Evolutionary conservation across 179 eudicot species (phyloP).

Genomic region (Heliamphora pulchella): DNA sequence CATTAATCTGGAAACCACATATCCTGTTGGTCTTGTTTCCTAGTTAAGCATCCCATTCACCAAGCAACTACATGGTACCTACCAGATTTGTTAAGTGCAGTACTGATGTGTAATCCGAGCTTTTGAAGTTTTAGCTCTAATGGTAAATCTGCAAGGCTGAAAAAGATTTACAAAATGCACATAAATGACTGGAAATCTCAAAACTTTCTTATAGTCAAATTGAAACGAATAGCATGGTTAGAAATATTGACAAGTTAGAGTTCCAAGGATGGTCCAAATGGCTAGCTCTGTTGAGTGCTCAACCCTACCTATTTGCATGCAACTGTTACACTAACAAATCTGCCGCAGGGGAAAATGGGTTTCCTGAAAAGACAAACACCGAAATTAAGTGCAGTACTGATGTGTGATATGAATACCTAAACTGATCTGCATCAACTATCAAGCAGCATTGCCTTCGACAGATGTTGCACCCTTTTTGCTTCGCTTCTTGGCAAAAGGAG

Average conservation of each 20-base stretch:
- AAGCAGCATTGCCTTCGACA: constrained; percentile 22
- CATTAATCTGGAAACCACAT: background rate
- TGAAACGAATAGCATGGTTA: constrained; percentile 8
- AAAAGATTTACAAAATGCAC: background rate
- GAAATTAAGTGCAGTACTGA: background rate
- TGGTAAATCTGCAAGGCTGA: background rate
- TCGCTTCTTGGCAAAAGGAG: constrained; percentile 24
- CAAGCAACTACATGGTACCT: background rate
- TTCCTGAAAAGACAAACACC: background rate
- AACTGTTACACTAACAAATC: constrained; percentile 9
- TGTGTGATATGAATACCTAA: constrained; percentile 1
- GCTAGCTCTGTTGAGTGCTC: constrained; percentile 9
- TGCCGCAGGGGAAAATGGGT: background rate
- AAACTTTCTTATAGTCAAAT: constrained; percentile 8
- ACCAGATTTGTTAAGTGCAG: no score
- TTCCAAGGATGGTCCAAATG: background rate
- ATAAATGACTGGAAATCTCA: constrained; percentile 6
- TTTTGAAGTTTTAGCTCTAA: background rate
- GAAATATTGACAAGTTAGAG: background rate
- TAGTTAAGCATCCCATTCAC: background rate
- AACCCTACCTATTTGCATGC: constrained; percentile 17
- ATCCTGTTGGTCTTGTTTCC: background rate
- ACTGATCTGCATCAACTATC: constrained; percentile 15
- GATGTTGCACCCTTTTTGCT: constrained; percentile 29
- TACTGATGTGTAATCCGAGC: no score